Evolutionary conservation across 202 grass and related monocot genomes (phyloP).

Genomic region (Saccharum hybrid): DNA sequence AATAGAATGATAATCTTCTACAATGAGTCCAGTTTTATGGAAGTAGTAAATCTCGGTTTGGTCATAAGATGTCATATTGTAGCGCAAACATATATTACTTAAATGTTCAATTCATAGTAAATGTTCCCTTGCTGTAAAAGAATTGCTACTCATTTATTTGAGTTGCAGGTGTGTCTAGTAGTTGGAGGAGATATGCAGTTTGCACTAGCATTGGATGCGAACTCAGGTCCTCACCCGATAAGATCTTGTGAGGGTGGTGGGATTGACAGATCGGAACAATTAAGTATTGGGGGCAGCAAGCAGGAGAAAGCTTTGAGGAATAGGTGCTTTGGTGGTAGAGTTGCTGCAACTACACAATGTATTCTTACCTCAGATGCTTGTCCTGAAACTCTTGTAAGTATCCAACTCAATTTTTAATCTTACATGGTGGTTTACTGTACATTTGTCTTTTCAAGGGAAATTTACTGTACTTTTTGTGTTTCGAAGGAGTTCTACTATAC

Average conservation of each 20-base stretch:
- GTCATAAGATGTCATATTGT: neutral
- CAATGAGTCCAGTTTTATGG: neutral
- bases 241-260: slow-evolving; percentile 34
- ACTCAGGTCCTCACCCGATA: slow-evolving; percentile 7
- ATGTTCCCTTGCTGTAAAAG: slow-evolving; percentile 2
- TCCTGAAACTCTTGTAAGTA: slow-evolving; percentile 45
- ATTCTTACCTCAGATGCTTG: slow-evolving; percentile 35
- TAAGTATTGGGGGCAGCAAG: slow-evolving; percentile 37
- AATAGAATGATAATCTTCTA: too few relatives aligned
- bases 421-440: slow-evolving; percentile 14
- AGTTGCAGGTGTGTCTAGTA: slow-evolving; percentile 1
- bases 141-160: slow-evolving; percentile 19
- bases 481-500: neutral
- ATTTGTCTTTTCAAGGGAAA: neutral
- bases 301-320: slow-evolving; percentile 39
- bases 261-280: slow-evolving; percentile 40
- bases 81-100: neutral
- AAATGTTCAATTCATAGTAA: neutral
- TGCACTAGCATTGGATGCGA: slow-evolving; percentile 36
- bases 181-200: slow-evolving; percentile 43
- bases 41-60: slow-evolving; percentile 17
- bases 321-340: slow-evolving; percentile 41
- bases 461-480: neutral
- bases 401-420: slow-evolving; percentile 11
- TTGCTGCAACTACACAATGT: slow-evolving; percentile 26